Conservation (phyloP, 176 grass and related monocot genomes). For the Urochloa ruziziensis region DNA sequence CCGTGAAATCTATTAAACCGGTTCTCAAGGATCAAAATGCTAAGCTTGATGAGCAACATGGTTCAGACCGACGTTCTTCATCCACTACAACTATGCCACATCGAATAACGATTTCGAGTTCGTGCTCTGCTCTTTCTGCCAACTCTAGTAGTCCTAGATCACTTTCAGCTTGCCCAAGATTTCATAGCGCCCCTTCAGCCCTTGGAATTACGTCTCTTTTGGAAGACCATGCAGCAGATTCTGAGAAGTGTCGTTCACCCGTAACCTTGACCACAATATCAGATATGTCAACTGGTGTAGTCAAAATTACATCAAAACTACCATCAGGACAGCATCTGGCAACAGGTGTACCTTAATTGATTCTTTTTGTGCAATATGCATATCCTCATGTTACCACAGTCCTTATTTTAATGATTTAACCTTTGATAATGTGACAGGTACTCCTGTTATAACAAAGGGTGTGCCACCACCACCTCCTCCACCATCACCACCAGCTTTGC, state of each 20-base stretch:
- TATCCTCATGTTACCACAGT: constrained; percentile 22
- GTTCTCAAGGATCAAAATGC: constrained; percentile 23
- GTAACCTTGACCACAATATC: constrained; percentile 13
- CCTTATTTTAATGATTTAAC: constrained; percentile 1
- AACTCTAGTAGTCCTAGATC: constrained; percentile 38
- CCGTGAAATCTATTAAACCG: neutral
- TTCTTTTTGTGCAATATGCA: constrained; percentile 10
- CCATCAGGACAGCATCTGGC: constrained; percentile 20
- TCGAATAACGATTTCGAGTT: constrained; percentile 55
- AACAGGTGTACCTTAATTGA: constrained; percentile 32
- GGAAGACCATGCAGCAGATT: constrained; percentile 50
- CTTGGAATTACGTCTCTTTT: constrained; percentile 78
- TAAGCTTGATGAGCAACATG: constrained; percentile 30
- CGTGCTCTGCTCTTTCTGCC: constrained; percentile 43
- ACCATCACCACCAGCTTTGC: neutral
- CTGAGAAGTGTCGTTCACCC: constrained; percentile 34
- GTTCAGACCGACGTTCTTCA: constrained; percentile 30
- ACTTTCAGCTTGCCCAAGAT: constrained; percentile 55
- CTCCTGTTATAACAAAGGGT: constrained; percentile 22
- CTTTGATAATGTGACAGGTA: constrained; percentile 19
- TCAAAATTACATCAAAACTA: constrained; percentile 32
- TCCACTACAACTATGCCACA: constrained; percentile 53
- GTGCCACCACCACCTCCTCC: neutral
- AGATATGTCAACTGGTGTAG: neutral
- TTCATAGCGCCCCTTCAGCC: constrained; percentile 58